These are phyloP conservation scores for Vishniacozyma victoriae DNA, from an alignment of 768 basidiomycete genomes.

Conservation along the genomic window DNA sequence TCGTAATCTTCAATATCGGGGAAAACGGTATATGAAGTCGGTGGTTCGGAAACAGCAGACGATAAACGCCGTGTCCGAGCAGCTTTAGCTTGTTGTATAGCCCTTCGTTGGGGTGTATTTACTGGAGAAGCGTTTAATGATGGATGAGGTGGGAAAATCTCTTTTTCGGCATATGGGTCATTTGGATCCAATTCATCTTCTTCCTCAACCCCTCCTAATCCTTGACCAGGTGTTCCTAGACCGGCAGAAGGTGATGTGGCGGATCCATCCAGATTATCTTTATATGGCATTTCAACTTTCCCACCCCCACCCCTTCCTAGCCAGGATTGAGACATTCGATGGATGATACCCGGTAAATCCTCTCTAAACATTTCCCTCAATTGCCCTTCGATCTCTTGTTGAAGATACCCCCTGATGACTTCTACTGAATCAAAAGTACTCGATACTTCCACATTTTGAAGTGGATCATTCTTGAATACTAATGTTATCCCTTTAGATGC, in stretches of 20 bases:
- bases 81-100: conserved; percentile 6
- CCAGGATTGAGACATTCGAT: conserved; percentile 92
- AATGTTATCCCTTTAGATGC: conserved; percentile 97
- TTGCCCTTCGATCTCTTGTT: conserved; percentile 93
- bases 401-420: conserved; percentile 95
- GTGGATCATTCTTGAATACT: conserved; percentile 98
- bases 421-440: conserved; percentile 97
- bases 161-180: conserved; percentile 31
- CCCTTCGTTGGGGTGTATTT: conserved; percentile 25
- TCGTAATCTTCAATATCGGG: conserved; percentile 81
- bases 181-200: conserved; percentile 15
- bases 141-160: conserved; percentile 42
- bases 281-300: conserved; percentile 86
- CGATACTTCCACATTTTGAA: conserved; percentile 95
- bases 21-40: conserved; percentile 50
- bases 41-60: conserved; percentile 28
- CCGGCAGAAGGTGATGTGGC: background rate
- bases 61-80: conserved; percentile 14
- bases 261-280: conserved; percentile 46
- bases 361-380: conserved; percentile 97
- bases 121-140: conserved; percentile 6
- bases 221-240: conserved; percentile 2
- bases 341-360: conserved; percentile 93
- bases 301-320: conserved; percentile 52
- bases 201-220: conserved; percentile 15